Evolutionary conservation across 306 rosid species (phyloP), one percentile per base, ranked within the genome.

Genomic region (Phaseolus lunatus): DNA sequence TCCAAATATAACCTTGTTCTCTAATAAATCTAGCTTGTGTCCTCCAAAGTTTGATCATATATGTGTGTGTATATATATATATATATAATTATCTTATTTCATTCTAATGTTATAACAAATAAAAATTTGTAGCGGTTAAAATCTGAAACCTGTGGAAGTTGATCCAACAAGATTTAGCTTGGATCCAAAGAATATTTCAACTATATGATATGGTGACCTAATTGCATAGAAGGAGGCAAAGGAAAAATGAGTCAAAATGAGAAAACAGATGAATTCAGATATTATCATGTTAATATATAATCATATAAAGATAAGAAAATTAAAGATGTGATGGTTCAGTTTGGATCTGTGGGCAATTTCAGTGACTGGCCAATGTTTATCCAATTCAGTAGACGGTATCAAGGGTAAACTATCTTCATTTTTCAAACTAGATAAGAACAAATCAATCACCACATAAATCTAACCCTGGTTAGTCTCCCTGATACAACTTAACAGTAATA

Each of bases 281-380:
- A 6, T 12, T 41, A 41, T 31, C 4, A 31, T 31, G 5, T 31
- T 0, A 2, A 31, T 31, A 31, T 64, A 29, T 15, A 18, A 7
- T 0, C 7, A 8, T 37, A 37, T 64, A 29, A 3, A 14, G 19
- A 24, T 1, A 12, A 13, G 39, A 24, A 44, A 44, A 43, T 10
- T 24, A 67, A 26, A 68, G 33, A 68, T 15, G 12, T 9, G 58
- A 47, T 26, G 15, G 23, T 45, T 47, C 73, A 24, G 24, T 68
- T 45, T 68, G 41, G 24, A 45, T 68, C 18, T 67, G 53, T 67
- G 37, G 39, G 37, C 27, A n/a, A 64, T 64, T 64, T 65, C 12
- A 39, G 44, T 39, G 50, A 65, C 49, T 19, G 29, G 18, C 18
- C 14, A 1, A 68, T 68, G 43, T 23, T 45, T 68, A 47, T 68